Base-by-base conservation (phyloP, 1,284 basidiomycete species). In the Omphalotus olearius region DNA sequence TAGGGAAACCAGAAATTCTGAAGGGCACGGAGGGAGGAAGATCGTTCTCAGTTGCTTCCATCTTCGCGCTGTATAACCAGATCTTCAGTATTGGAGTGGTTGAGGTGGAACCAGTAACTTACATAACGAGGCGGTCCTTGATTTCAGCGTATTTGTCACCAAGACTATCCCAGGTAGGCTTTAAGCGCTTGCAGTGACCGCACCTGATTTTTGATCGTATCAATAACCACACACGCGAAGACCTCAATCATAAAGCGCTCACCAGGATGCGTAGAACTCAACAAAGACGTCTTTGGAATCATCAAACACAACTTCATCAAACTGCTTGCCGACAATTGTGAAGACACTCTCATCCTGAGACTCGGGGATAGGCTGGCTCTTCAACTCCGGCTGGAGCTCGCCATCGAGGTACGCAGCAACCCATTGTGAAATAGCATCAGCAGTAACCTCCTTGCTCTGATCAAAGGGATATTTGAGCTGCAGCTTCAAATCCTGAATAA, bases 251-350 rank as follows among this genome's bases (percentile, higher is more conserved):
- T 25, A 25, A 13, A 42, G 39, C 6, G 62, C 78, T 14, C 74
- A 97, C 96, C 97, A 99, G 50, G 92, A 85, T 50, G 96, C 97
- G 66, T 93, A 98, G 72, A 97, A 95, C 73, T 99, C 97, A 62
- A 98, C 78, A 61, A 99, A 94, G 62, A 98, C 87, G 69, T 99
- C 96, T 76, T 97, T 98, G 52, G 77, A 73, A 57, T 94, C 88
- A 66, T 98, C 90, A 57, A 83, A 85, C 39, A 93, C 85, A 50
- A 96, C 75, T 52, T 90, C 73, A 5, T 98, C 91, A 62, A 98
- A 99, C 62, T 90, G 84, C 69, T 93, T 89, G 59, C 92, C 85
- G 51, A 98, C 96, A 38, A 99, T 76, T 44, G 78, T 82, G 71
- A 83, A 89, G 47, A 97, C 94, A 50, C 80, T 78, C 65, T 90